Base-by-base conservation (phyloP, 192 early-diverging fungal genomes). In the Entrophospora sp. region DNA sequence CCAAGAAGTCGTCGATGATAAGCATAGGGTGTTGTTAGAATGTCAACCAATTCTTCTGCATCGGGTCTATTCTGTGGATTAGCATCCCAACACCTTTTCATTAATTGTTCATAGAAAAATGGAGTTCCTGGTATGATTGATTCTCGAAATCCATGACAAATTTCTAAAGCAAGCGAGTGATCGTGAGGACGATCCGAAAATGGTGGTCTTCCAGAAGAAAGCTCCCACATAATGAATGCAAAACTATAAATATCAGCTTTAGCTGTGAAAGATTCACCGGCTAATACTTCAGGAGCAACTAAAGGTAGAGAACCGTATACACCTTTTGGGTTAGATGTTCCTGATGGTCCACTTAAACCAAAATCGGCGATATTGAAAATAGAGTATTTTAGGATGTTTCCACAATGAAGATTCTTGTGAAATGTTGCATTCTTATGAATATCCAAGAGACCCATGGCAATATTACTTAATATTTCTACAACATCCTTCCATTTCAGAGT, bases 201-300 rank as follows among this genome's bases (percentile, higher is more conserved):
- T 1, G 75, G 75, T 24, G 72, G 70, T 9, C 71, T 61, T 10
- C 75, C 75, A 2, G 71, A 73, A 1, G 75, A 73, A 6, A 76
- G 68, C 31, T 76, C 71, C 75, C 75, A 76, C 64, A 76, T 70
- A 18, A 76, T 70, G 43, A 73, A 67, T 4, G 68, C 75, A 0
- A 76, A 64, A 70, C 71, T 73, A 60, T 76, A 76, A 31, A 76
- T 68, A 35, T 76, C 73, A 28, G 49, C 49, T 20, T 52, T 52
- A 12, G 10, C 20, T 16, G 49, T 24, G 24, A 52, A 52, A n/a
- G 25, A 2, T 3, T 52, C 49, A 24, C 49, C 49, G 22, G 49
- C 49, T 2, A 52, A 27, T 22, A 52, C 49, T 52, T 52, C 49
- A 27, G 49, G 49, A 27, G 49, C 49, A 22, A 52, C 49, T 10